Evolutionary conservation across 139 green algal genomes (phyloP).

Genomic region (Marvania coccoides): DNA sequence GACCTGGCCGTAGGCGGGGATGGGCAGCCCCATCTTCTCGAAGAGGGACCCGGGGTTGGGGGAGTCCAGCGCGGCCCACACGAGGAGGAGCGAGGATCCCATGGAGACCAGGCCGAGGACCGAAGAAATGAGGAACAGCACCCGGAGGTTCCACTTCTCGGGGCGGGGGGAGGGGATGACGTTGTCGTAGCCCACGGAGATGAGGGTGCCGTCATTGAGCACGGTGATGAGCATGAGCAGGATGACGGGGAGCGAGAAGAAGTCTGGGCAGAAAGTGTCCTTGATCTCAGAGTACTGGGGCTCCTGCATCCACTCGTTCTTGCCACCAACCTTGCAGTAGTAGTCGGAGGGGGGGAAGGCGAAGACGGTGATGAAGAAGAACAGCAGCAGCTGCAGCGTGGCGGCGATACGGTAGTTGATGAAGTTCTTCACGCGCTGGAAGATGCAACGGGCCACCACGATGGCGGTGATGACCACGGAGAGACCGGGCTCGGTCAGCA

Average conservation of each 20-base stretch:
- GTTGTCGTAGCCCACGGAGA: slow-evolving; percentile 79
- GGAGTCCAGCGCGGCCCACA: slow-evolving; percentile 58
- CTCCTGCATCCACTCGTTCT: neutral
- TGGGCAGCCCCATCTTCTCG: slow-evolving; percentile 34
- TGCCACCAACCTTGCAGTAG: slow-evolving; percentile 1
- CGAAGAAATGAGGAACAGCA: slow-evolving; percentile 58
- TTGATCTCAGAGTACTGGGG: neutral
- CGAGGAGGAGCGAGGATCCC: slow-evolving; percentile 66
- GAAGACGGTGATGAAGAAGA: slow-evolving; percentile 85
- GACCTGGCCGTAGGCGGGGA: slow-evolving; percentile 55
- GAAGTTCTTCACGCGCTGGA: slow-evolving; percentile 78
- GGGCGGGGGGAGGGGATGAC: slow-evolving; percentile 59
- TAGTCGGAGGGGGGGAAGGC: slow-evolving; percentile 53
- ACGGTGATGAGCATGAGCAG: slow-evolving; percentile 86
- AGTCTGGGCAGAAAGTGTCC: slow-evolving; percentile 50
- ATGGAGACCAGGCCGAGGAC: slow-evolving; percentile 64
- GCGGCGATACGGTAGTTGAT: slow-evolving; percentile 70
- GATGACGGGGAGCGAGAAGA: slow-evolving; percentile 80
- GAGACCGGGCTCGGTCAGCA: slow-evolving; percentile 76
- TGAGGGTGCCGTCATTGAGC: slow-evolving; percentile 85
- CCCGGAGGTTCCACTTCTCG: slow-evolving; percentile 68
- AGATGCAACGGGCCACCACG: slow-evolving; percentile 63
- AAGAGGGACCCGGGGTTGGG: slow-evolving; percentile 28
- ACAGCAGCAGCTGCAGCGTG: slow-evolving; percentile 73
- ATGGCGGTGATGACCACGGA: slow-evolving; percentile 71